Base-by-base conservation (phyloP, 306 rosid species). In the Cucumis hystrix region DNA sequence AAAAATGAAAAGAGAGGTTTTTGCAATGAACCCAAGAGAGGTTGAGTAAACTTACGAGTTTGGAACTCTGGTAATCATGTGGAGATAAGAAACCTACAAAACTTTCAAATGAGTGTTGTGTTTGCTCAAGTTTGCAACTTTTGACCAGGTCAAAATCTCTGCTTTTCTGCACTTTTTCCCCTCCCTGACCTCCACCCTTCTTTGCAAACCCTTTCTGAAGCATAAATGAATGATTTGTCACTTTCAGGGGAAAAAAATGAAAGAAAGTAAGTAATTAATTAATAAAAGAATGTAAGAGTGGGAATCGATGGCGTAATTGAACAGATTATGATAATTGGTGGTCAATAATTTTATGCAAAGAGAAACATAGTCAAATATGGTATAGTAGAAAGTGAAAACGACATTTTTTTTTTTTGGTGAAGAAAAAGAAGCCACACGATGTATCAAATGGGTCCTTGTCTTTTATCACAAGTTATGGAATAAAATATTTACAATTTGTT, bases 181-280 rank as follows among this genome's bases (percentile, higher is more conserved):
- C 20, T 18, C 17, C 43, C 21, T 10, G 55, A 14, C 55, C 56
- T 2, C 35, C 49, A 5, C 30, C 40, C 77, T 54, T 73, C 30
- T 73, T 33, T 73, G 77, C 77, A 73, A 73, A 47, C 47, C 77
- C 77, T 73, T 73, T 52, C 77, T 73, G 49, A 54, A 52, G 77
- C 77, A 73, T 25, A 73, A 52, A 54, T 54, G 63, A 54, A 73
- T 6, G 45, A 28, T 62, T 56, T 18, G 62, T 73, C 77, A 33
- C 59, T 73, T 43, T 73, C 77, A 30, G 33, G 15, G 15, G 9
- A 30, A 52, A 65, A 16, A 63, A 63, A 64, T 10, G 18, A 37
- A 17, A 64, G 39, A 70, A 47, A 15, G 76, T 49, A 49, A 67
- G 23, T 8, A 37, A 65, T 65, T 65, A 65, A 6, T 49, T 14